A percentile compares a stretch with the other conserved stretches of the same genome.
These are phyloP conservation scores for Fusarium proliferatum DNA, from an alignment of 2,329 filamentous ascomycete genomes.

Conservation along the genomic window DNA sequence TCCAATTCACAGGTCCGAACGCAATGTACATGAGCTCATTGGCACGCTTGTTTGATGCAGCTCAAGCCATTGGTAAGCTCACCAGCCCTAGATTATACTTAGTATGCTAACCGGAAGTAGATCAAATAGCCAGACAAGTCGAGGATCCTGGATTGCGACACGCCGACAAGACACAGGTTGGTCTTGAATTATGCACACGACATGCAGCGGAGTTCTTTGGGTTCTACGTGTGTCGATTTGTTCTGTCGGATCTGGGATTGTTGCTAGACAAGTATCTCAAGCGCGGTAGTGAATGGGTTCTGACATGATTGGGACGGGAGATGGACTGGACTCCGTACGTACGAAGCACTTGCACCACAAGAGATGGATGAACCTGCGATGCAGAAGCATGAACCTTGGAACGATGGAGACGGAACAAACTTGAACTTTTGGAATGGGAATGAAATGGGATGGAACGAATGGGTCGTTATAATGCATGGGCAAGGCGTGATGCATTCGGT, in stretches of 20 bases:
- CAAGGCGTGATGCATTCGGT: constrained; percentile 37
- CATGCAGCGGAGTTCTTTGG: constrained; percentile 98
- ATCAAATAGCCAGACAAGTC: constrained; percentile 95
- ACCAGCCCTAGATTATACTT: too few species aligned
- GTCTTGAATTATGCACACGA: constrained; percentile 89
- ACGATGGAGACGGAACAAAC: not conserved
- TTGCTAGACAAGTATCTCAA: constrained; percentile 98
- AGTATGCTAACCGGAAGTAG: constrained; percentile 58
- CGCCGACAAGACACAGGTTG: constrained; percentile 93
- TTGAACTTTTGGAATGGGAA: not conserved
- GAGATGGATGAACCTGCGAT: not conserved
- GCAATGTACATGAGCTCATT: constrained; percentile 91
- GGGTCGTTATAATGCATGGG: constrained; percentile 21
- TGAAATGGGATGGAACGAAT: constrained; percentile 1
- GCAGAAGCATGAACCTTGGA: not conserved
- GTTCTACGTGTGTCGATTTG: constrained; percentile 96
- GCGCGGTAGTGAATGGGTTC: constrained; percentile 93
- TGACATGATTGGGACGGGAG: constrained; percentile 46
- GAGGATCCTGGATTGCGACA: constrained; percentile 93
- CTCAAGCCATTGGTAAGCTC: constrained; percentile 85
- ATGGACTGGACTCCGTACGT: not conserved
- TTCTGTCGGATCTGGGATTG: constrained; percentile 83
- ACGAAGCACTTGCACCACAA: not conserved
- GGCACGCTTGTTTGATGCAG: constrained; percentile 91
- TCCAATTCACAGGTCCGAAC: constrained; percentile 84